Base-by-base conservation (phyloP, 1,139 yeast species). In the Sugiyamaella paludigena region DNA sequence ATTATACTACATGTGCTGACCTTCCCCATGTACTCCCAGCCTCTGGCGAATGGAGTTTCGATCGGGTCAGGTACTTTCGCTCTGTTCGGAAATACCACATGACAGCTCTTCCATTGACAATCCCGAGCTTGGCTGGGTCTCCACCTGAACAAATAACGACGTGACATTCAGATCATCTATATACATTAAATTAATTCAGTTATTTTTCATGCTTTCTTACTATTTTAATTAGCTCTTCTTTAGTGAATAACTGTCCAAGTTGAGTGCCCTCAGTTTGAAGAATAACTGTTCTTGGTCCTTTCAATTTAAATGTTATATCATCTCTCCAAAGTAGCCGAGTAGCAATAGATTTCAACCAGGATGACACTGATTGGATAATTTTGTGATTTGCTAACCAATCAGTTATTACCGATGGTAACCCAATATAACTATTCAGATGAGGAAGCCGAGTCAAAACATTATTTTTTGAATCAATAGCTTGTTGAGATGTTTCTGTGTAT, bases 211-310 rank as follows among this genome's bases (percentile, higher is more conserved):
- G 34, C 15, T 31, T 24, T 24, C 41, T 33, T 27, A 52, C 45
- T 33, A 54, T 49, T 9, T 36, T 45, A 10, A 44, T 40, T 15
- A 57, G 43, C 44, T 57, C 59, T 2, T 34, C 30, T 41, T 55
- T 57, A 28, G 51, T 53, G 36, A 56, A 50, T 7, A 53, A 39
- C 19, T 53, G 50, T 11, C 35, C 33, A 28, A 54, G 37, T 7
- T 44, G 47, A 7, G 56, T 43, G 10, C 50, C 49, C 11, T 45
- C 47, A 27, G 56, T 50, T 44, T 58, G 60, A 11, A 58, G 46
- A 30, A 58, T 36, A 8, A 59, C 32, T 3, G 54, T 55, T 13
- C 57, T 28, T n/a, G 62, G 62, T 2, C 62, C 62, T 10, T 43
- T 31, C n/a, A 57, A 34, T 27, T 47, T 48, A 13, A 56, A 36